Evolutionary conservation across 2,329 filamentous ascomycete species (phyloP), one percentile per base, ranked within the genome.

Genomic region (Thyridium curvatum): DNA sequence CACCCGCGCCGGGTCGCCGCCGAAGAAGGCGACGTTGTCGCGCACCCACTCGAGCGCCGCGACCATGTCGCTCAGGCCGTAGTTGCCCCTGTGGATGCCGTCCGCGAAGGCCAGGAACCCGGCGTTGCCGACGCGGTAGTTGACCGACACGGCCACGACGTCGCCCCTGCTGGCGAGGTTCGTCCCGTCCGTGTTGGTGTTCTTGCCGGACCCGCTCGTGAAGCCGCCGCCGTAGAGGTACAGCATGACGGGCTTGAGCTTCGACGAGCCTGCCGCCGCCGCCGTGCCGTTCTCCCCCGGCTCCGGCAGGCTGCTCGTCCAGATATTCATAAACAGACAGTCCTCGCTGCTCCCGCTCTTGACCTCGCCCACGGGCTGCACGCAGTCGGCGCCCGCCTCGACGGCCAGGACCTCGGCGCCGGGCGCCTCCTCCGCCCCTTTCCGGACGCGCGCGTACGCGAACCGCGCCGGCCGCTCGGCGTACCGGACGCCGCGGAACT

Each of bases 141-240:
- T 68, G 34, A 67, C 55, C 3, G 61, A 57, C 1, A 69, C 60
- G 3, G 61, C 54, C 1, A 69, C 65, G 8, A 67, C 61, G 42
- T 71, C 66, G 12, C 68, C 67, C 12, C 66, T 52, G 13, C 66
- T 63, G 3, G 63, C 65, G 26, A 69, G 51, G 44, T 64, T 66
- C 3, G 62, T 63, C n/a, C 66, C 64, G 46, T 69, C 67, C 18
- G 63, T 67, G 13, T 64, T 65, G 4, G 62, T 50, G 41, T 69
- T 66, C 38, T 61, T 64, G 9, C 61, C 61, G 9, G 58, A 61
- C 3, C 66, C 68, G 5, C 47, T 51, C 1, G 54, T 60, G 34
- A 68, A 62, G 1, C 57, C 63, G 8, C 67, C 66, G 12, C 68
- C 68, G 38, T 68, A 62, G 17, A 70, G 59, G 52, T 65, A 72